These are phyloP conservation scores for Delonix regia DNA, from an alignment of 306 rosid genomes.

Conservation along the genomic window DNA sequence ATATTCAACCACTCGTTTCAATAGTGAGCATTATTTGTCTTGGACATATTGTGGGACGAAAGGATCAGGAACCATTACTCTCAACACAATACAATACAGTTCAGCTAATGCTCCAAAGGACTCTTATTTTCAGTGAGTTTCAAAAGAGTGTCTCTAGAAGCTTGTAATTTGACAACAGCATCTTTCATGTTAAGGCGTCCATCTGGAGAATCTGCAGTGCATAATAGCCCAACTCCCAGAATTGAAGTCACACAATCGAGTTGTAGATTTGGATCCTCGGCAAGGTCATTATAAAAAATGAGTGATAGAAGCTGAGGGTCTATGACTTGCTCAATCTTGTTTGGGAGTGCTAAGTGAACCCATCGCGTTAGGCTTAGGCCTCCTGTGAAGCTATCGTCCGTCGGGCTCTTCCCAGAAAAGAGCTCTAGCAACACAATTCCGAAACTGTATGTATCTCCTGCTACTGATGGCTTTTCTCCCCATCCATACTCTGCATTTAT, in stretches of 20 bases:
- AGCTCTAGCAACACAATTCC: constrained; percentile 69
- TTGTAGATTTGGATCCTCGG: constrained; percentile 29
- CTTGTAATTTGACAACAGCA: constrained; percentile 49
- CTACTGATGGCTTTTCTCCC: constrained; percentile 56
- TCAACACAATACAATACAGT: background rate
- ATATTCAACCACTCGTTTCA: too few relatives aligned
- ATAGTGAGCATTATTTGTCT: too few relatives aligned
- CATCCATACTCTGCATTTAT: constrained; percentile 64
- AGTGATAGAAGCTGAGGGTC: constrained; percentile 49
- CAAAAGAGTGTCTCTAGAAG: constrained; percentile 44
- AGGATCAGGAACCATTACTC: background rate
- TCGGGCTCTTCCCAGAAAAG: constrained; percentile 63
- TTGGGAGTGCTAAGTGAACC: constrained; percentile 52
- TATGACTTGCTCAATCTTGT: constrained; percentile 39
- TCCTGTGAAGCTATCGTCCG: constrained; percentile 55
- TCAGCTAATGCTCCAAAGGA: background rate
- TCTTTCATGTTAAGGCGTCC: constrained; percentile 55
- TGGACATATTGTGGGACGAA: too few relatives aligned
- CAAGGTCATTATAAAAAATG: constrained; percentile 13
- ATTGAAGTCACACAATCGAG: constrained; percentile 45
- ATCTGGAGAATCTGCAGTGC: constrained; percentile 49
- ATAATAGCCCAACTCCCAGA: constrained; percentile 54
- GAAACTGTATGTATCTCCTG: constrained; percentile 78
- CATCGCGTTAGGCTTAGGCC: constrained; percentile 52
- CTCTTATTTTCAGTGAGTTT: background rate